Conservation (phyloP, 2,329 filamentous ascomycete species). For the Beauveria asiatica region DNA sequence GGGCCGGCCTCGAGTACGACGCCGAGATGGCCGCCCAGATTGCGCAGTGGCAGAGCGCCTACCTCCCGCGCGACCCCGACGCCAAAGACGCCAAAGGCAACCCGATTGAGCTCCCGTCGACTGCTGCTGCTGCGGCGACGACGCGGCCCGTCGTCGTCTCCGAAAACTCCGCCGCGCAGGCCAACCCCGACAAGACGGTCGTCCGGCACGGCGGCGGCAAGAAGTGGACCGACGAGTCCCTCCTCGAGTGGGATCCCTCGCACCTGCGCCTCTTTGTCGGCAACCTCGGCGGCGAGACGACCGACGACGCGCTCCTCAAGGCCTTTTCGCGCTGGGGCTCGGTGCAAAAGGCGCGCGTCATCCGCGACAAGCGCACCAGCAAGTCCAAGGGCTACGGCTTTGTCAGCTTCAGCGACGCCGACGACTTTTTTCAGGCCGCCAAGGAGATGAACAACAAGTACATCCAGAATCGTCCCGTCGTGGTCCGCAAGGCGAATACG, state of each 20-base stretch:
- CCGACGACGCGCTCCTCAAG: constrained; percentile 89
- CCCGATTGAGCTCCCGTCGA: constrained; percentile 12
- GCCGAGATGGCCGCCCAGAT: constrained; percentile 86
- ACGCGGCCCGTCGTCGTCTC: constrained; percentile 13
- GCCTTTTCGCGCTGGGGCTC: constrained; percentile 84
- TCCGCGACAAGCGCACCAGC: constrained; percentile 89
- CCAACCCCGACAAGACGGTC: constrained; percentile 63
- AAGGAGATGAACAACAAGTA: constrained; percentile 99
- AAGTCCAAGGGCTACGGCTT: constrained; percentile 97
- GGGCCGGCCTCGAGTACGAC: constrained; percentile 37
- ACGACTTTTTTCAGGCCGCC: constrained; percentile 92
- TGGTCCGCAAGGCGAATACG: constrained; percentile 79
- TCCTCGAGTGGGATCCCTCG: constrained; percentile 92
- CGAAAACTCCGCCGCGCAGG: constrained; percentile 35
- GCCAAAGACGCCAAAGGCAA: constrained; percentile 27
- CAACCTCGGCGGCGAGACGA: constrained; percentile 94
- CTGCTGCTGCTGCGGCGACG: no score
- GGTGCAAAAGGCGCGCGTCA: constrained; percentile 84
- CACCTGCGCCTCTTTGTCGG: constrained; percentile 95
- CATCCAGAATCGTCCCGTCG: constrained; percentile 91
- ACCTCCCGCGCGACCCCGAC: constrained; percentile 44
- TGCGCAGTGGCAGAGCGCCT: constrained; percentile 90
- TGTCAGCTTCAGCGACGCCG: constrained; percentile 88
- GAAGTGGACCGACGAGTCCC: constrained; percentile 78
- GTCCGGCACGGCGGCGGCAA: constrained; percentile 82